Percentiles rank a stretch among this genome's conserved stretches.
Evolutionary conservation across 345 rosid species (phyloP).

Genomic region (Citrus australasica): DNA sequence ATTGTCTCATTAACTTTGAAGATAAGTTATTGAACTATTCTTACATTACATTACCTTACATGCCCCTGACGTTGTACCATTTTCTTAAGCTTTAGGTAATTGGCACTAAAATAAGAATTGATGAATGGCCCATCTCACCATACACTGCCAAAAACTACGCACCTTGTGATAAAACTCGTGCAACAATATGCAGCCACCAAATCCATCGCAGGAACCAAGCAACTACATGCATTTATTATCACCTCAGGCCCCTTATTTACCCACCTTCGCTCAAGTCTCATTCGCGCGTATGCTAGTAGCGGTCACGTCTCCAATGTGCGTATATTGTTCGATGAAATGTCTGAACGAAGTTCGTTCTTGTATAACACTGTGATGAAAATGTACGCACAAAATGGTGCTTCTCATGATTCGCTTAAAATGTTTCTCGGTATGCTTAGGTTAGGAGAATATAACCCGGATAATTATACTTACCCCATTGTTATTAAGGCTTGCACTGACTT

Average conservation of each 20-base stretch:
- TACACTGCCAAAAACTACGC: conserved; percentile 15
- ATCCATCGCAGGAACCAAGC: conserved; percentile 38
- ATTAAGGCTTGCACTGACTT: conserved; percentile 52
- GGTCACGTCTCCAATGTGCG: conserved; percentile 28
- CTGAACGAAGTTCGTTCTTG: conserved; percentile 33
- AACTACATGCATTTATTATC: conserved; percentile 44
- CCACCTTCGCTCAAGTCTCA: conserved; percentile 25
- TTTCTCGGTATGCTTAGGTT: conserved; percentile 47
- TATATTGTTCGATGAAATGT: conserved; percentile 52
- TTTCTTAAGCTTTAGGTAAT: neutral
- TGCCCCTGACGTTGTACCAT: too few species aligned
- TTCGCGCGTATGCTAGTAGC: conserved; percentile 8
- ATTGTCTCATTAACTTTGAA: too few species aligned
- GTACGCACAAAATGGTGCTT: conserved; percentile 30
- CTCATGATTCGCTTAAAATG: conserved; percentile 29
- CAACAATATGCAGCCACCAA: conserved; percentile 37
- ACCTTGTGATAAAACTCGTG: conserved; percentile 27
- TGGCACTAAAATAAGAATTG: neutral
- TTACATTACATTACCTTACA: too few species aligned
- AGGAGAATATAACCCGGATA: conserved; percentile 39
- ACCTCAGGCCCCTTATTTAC: conserved; percentile 32
- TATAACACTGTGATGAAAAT: conserved; percentile 44
- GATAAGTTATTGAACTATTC: too few species aligned
- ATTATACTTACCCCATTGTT: conserved; percentile 49
- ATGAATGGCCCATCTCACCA: conserved; percentile 28